Evolutionary conservation across 169 alveolate genomes (phyloP), one percentile per base, ranked within the genome.

Genomic region (Cryptosporidium bovis): DNA sequence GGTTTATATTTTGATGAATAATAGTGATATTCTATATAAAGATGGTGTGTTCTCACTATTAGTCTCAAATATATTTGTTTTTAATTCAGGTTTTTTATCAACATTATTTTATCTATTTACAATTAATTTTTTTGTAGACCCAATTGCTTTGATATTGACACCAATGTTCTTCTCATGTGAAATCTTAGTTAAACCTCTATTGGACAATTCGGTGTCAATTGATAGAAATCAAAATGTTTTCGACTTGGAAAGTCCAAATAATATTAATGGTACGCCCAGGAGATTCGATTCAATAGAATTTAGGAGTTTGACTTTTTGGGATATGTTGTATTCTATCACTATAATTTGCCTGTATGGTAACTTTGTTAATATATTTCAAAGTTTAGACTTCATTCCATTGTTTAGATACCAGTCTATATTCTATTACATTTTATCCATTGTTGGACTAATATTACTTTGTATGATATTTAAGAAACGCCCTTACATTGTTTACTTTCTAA

Each of bases 41-140:
- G 53, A 10, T 8, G 65, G 33, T n/a, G 82, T 18, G 46, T 67
- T 67, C 44, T 12, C 65, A 48, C 16, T 7, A 13, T 12, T 67
- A 6, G 12, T 48, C 18, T 67, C 82, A n/a, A 27, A 65, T 12
- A 50, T 64, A 48, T 4, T 5, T 5, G n/a, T 12, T 67, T 67
- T 67, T 20, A 67, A 67, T 31, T 64, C 82, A 13, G 82, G 82
- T 20, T 50, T 67, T 27, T 44, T 67, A 15, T 27, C 48, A 50
- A 67, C 65, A 13, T 50, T 67, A 27, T 18, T 48, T 10, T 6
- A 50, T 6, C 44, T 67, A 12, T 67, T 67, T 10, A 48, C 53
- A 31, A 20, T 67, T n/a, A 67, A 67, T 51, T 51, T 67, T 29
- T 15, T 48, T 67, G n/a, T 67, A 64, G 82, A 67, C 44, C 36